A percentile compares a stretch with the other conserved stretches of the same genome.
phyloP scores from a whole-genome alignment of 441 rosid species.

The Corymbia calophylla region DNA sequence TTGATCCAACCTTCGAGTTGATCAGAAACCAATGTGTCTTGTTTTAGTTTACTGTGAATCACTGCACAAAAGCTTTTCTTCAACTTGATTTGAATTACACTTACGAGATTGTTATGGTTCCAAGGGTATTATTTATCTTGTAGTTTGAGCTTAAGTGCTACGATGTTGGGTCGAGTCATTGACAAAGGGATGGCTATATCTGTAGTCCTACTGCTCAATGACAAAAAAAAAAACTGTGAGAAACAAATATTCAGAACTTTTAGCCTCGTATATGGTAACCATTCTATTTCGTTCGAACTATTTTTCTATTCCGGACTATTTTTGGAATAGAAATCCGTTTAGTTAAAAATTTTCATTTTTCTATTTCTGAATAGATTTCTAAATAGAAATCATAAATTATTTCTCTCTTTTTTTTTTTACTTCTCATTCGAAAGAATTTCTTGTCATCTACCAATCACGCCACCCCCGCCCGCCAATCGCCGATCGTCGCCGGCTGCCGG shows the following conservation, averaged over 20 bases:
- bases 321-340: no score
- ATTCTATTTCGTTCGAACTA: no score
- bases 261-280: no score
- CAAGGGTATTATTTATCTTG: neutral
- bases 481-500: no score
- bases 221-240: neutral
- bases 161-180: neutral
- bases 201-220: neutral
- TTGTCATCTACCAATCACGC: no score
- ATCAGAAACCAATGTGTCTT: neutral
- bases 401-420: no score
- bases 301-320: no score
- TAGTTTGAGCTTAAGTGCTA: neutral
- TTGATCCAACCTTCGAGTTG: neutral
- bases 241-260: neutral
- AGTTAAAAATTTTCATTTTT: no score
- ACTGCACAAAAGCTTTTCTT: neutral
- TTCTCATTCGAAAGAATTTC: no score
- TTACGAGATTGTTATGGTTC: neutral
- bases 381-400: no score
- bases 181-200: neutral
- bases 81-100: neutral
- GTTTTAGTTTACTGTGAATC: neutral
- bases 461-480: no score
- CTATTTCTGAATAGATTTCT: no score